Base-by-base conservation (phyloP, 148 eudicot species). In the Amaranthus palmeri region DNA sequence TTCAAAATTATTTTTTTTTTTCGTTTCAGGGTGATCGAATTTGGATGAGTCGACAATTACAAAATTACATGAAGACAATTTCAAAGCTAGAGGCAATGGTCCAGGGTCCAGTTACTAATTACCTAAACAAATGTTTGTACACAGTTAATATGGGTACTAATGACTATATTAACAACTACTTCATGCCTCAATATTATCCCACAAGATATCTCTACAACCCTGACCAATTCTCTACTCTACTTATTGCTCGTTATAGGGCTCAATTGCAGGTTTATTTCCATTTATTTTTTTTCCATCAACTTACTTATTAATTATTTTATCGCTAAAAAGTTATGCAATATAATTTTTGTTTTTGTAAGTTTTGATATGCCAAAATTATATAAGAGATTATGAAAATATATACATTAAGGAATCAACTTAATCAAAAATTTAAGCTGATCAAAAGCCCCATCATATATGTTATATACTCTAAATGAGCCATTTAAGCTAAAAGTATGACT, bases 91-190 rank as follows among this genome's bases (percentile, higher is more conserved):
- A 12, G 13, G 5, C 66, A 0, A 17, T 50, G 25, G 67, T 77
- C 6, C 11, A 58, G 8, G 68, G 67, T 44, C 42, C 60, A 50
- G 75, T 77, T 42, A 4, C 25, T 0, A n/a, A 71, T 0, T 77
- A 77, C 68, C 61, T 75, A 54, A 68, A 59, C 46, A 60, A 68
- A 53, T 75, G 78, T 40, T 60, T 68, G 18, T 75, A 75, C 47
- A 47, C 78, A 0, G 79, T 84, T 5, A 81, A 75, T 61, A 82
- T 82, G 13, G 91, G 91, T 47, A 85, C 77, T 53, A 84, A 87
- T 17, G 95, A 89, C 44, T 89, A 87, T 69, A 61, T 89, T 25
- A 87, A 85, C 73, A 87, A 89, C 61, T 87, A 85, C 76, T 84
- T 78, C 10, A 18, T 74, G 78, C 89, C 87, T 10, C 0, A 67